Evolutionary conservation across 768 basidiomycete species (phyloP).

Genomic region (Nidularia pulvinata): DNA sequence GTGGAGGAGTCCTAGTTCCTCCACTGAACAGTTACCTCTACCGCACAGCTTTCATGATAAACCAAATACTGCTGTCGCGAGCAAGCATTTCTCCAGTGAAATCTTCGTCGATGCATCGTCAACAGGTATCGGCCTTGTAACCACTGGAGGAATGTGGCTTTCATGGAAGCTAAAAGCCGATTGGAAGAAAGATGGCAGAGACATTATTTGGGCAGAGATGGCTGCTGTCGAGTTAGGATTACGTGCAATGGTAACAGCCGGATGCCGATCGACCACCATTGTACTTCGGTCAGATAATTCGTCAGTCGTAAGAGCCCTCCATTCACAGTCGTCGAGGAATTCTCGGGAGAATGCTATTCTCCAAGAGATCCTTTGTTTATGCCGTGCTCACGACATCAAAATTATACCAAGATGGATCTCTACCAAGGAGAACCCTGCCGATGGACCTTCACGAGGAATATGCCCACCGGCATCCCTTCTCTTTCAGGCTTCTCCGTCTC

Average conservation of each 20-base stretch:
- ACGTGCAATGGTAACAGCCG: conserved; percentile 19
- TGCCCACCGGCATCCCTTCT: conserved; percentile 10
- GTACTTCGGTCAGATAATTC: conserved; percentile 37
- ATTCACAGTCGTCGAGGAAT: conserved; percentile 15
- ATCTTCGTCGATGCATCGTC: conserved; percentile 41
- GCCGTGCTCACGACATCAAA: conserved; percentile 13
- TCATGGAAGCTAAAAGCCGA: conserved; percentile 33
- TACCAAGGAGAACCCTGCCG: conserved; percentile 28
- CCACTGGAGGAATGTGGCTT: conserved; percentile 27
- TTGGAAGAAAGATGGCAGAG: conserved; percentile 20
- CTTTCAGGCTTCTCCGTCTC: background rate
- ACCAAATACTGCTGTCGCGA: background rate
- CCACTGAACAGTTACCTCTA: background rate
- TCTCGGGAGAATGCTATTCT: conserved; percentile 23
- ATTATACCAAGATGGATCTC: conserved; percentile 23
- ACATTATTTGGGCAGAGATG: conserved; percentile 46
- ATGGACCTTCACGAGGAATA: conserved; percentile 23
- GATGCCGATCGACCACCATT: conserved; percentile 16
- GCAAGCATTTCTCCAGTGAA: conserved; percentile 3
- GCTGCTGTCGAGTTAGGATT: conserved; percentile 40
- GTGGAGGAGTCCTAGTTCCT: conserved; percentile 7
- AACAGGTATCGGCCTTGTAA: conserved; percentile 38
- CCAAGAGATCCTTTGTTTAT: conserved; percentile 17
- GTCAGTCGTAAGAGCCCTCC: conserved; percentile 32
- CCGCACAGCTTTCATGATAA: background rate